Evolutionary conservation across 2,329 filamentous ascomycete genomes (phyloP), one percentile per base, ranked within the genome.

Genomic region (Phialemoniopsis sp.): DNA sequence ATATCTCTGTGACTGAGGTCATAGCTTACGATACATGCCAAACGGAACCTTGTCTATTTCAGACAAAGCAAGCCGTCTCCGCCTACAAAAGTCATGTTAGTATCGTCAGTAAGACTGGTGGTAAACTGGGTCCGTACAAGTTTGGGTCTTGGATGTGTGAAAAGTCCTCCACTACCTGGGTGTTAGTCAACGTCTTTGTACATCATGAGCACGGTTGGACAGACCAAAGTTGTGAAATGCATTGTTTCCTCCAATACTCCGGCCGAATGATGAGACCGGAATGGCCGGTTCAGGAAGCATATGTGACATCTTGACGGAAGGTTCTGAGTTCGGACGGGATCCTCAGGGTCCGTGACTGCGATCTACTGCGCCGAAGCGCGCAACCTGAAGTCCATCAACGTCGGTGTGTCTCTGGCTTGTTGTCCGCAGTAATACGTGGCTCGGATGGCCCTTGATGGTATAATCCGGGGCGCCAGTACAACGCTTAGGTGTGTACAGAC

Each of bases 21-120:
- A 32, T 15, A 26, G 62, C 63, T 29, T 55, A 68, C 66, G 86
- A 58, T 87, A 85, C 67, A 84, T 78, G 49, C 85, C 82, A 54
- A 89, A 88, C 0, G 80, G 80, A 4, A 85, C 81, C 66, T 87
- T 86, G 67, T 89, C 85, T 49, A 89, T 87, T 54, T 90, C 83
- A 9, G 85, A 84, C 40, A 91, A 74, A 17, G 87, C 87, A 41
- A 87, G 74, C 40, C 86, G 78, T 47, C 87, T 75, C 39, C 85
- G 78, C 21, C 21, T 26, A 26, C 10, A 26, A 10, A 26, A 6
- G 21, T n/a, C n/a, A n/a, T n/a, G n/a, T n/a, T 6, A 26, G 6
- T 6, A 26, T 10, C 21, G 10, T 26, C 21, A 26, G 21, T 26
- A 26, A 6, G 10, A 6, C 21, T 6, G 10, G 21, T 26, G 21